Evolutionary conservation across 352 stramenopile species (phyloP), one percentile per base, ranked within the genome.

Genomic region (Blastocystis sp.): DNA sequence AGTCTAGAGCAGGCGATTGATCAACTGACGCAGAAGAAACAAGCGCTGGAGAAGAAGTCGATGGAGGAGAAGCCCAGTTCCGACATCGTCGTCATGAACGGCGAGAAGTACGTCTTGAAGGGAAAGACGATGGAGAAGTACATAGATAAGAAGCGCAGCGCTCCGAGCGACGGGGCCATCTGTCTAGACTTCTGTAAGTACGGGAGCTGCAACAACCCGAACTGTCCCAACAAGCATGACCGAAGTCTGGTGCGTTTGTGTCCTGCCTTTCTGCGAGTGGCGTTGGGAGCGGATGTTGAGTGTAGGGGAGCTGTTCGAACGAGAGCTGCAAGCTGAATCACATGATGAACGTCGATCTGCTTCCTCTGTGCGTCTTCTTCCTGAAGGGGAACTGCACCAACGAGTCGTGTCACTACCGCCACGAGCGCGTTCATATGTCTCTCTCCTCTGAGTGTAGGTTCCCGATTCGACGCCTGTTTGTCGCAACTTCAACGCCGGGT

Each of bases 141-240:
- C 5, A 7, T 67, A 14, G 34, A 59, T 41, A 34, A 14, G 40
- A 48, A 43, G n/a, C 40, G 23, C 11, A 52, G 53, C 45, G 23
- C 14, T 56, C 48, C 14, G 40, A 70, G 53, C 21, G 45, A 28
- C 1, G 52, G 66, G 11, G 48, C 10, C 17, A 56, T 84, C 2
- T 84, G 74, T 67, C 61, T 84, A 1, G 28, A 66, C n/a, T 84
- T 69, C 28, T 84, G 74, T 53, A 84, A 84, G 61, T 67, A 69
- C 43, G 74, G 74, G 14, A 56, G 9, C 11, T 84, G 74, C 48
- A 41, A 34, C 2, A 67, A 70, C 43, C 45, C 52, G 60, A 34
- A 66, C 14, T 84, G 74, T 52, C 74, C 52, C 5, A 84, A 84
- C 34, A 52, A 19, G 45, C 74, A 84, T 19, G 74, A 84, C 66